Conservation (phyloP, 306 rosid species). For the Ziziphus jujuba region DNA sequence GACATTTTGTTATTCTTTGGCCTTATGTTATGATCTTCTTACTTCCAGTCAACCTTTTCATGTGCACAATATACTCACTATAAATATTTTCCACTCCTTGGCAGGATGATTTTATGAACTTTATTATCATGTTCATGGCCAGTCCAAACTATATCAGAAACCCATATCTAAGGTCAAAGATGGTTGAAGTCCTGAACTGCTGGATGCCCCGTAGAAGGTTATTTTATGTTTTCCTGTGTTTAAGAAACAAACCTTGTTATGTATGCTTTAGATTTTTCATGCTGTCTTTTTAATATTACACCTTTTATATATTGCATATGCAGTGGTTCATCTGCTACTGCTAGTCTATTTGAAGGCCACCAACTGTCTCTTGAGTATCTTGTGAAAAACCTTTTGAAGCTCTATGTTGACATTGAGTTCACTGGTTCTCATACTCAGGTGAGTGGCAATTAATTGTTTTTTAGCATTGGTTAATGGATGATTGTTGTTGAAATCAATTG, state of each 20-base stretch:
- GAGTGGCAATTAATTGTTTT: not conserved
- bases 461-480: not conserved
- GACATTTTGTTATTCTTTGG: conserved; percentile 6
- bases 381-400: conserved; percentile 93
- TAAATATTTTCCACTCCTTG: conserved; percentile 12
- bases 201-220: conserved; percentile 99
- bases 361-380: conserved; percentile 89
- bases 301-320: conserved; percentile 23
- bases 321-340: conserved; percentile 75
- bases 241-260: conserved; percentile 5
- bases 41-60: conserved; percentile 13
- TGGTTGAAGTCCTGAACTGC: conserved; percentile 96
- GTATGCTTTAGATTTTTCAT: conserved; percentile 16
- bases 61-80: too few species aligned
- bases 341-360: conserved; percentile 92
- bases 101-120: conserved; percentile 99
- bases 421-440: conserved; percentile 99
- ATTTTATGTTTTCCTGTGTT: conserved; percentile 26
- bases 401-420: conserved; percentile 97
- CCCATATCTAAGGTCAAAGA: conserved; percentile 96
- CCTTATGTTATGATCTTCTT: conserved; percentile 7
- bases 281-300: conserved; percentile 32
- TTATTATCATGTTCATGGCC: conserved; percentile 97
- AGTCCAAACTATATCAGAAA: conserved; percentile 84
- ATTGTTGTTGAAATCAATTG: not conserved